Evolutionary conservation across 1,284 basidiomycete genomes (phyloP), one percentile per base, ranked within the genome.

Genomic region (Fomes fomentarius): DNA sequence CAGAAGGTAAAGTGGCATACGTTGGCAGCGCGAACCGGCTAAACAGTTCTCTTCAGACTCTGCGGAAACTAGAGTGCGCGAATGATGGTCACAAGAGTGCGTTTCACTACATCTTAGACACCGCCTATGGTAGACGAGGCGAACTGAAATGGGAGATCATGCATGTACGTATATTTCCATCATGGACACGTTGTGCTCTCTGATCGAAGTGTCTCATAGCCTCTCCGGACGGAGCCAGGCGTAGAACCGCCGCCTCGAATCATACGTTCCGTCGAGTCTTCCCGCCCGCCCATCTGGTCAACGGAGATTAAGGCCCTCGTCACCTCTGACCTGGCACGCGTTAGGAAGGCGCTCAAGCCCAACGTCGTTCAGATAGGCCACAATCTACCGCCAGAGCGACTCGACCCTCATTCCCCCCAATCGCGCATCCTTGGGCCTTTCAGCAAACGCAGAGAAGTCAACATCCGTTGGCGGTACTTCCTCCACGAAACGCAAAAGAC

Each of bases 41-140:
- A 17, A 49, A 47, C 25, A 40, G 19, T 26, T 33, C 19, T 35
- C 15, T 19, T n/a, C 60, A 93, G 90, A 81, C 81, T 41, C 65
- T 88, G 50, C 71, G 71, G 40, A 81, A 74, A 46, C 69, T 94
- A 5, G 70, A 78, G 64, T 73, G 70, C 34, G 89, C 89, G 9
- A 89, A 85, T 62, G 63, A 66, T 9, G 83, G 86, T 8, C 70
- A 80, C 46, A 57, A 66, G 37, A 68, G 75, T 50, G 80, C 84
- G n/a, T 84, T 91, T 58, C 71, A 73, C 9, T 75, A 81, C 52
- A 68, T 91, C n/a, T 73, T 93, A 19, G 80, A 86, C 60, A 65
- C 84, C n/a, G 91, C 91, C n/a, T 93, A 91, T 69, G 92, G 89
- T 17, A 76, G 88, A 52, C 81, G 79, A 56, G 92, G 91, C 12